phyloP scores from a whole-genome alignment of 345 rosid genomes.

The Salix exigua region DNA sequence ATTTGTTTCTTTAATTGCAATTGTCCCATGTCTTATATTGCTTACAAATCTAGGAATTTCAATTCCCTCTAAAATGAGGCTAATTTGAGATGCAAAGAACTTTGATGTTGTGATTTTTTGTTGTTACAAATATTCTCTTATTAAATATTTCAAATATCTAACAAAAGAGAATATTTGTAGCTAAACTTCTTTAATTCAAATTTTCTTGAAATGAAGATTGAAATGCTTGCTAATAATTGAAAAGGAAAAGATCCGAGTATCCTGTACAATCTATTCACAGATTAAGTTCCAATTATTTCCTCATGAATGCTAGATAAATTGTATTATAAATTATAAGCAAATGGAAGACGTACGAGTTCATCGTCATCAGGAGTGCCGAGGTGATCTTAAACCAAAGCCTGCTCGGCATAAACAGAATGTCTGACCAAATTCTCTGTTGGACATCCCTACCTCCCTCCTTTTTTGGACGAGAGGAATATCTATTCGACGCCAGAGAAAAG shows the following conservation, averaged over 20 bases:
- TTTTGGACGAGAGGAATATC: background rate
- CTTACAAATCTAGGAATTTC: too few relatives aligned
- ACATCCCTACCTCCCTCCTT: background rate
- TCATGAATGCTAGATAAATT: background rate
- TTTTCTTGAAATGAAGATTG: background rate
- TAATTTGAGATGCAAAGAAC: too few relatives aligned
- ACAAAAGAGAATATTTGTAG: too few relatives aligned
- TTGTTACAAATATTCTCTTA: too few relatives aligned
- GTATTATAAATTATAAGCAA: conserved; percentile 4
- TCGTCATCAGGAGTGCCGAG: background rate
- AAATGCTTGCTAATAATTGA: background rate
- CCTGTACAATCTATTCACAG: background rate
- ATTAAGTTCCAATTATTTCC: conserved; percentile 5
- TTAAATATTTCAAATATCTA: too few relatives aligned
- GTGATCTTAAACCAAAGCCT: background rate
- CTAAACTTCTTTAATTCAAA: too few relatives aligned
- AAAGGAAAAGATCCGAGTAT: background rate
- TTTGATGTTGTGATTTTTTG: too few relatives aligned
- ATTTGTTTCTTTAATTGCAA: too few relatives aligned
- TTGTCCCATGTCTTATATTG: too few relatives aligned
- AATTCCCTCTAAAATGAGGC: too few relatives aligned
- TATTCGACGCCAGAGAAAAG: background rate
- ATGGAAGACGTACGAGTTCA: background rate
- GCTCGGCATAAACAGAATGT: background rate
- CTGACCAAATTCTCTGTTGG: conserved; percentile 10